Percentiles rank a stretch among this genome's conserved stretches.
Conservation (phyloP, 345 rosid species). For the Rhodamnia rubescens region DNA sequence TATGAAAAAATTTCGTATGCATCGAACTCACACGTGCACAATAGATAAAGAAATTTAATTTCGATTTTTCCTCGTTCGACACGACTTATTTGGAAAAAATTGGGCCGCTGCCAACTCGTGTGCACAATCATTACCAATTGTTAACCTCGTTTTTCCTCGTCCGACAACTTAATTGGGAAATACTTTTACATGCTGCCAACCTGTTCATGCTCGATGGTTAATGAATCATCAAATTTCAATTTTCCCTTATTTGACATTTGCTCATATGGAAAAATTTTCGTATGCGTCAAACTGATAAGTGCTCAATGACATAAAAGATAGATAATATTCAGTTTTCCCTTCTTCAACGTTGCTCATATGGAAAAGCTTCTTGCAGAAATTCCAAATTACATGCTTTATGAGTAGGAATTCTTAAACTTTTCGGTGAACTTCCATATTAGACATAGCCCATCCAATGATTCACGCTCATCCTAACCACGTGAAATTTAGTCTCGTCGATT, state of each 20-base stretch:
- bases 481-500: not conserved
- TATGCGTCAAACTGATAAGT: not conserved
- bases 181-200: not conserved
- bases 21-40: not conserved
- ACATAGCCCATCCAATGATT: not conserved
- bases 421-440: not conserved
- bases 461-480: accelerated
- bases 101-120: not conserved
- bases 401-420: not conserved
- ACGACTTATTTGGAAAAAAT: not conserved
- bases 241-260: not conserved
- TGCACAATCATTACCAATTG: not conserved
- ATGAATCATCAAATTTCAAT: not conserved
- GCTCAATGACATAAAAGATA: not conserved
- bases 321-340: not conserved
- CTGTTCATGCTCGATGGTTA: not conserved
- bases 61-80: not conserved
- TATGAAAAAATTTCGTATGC: not conserved
- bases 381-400: not conserved
- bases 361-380: not conserved
- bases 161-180: not conserved
- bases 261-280: not conserved
- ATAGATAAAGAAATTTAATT: not conserved
- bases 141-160: not conserved
- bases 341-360: not conserved